Evolutionary conservation across 2,329 filamentous ascomycete genomes (phyloP), one percentile per base, ranked within the genome.

Genomic region (Claviceps sp.): DNA sequence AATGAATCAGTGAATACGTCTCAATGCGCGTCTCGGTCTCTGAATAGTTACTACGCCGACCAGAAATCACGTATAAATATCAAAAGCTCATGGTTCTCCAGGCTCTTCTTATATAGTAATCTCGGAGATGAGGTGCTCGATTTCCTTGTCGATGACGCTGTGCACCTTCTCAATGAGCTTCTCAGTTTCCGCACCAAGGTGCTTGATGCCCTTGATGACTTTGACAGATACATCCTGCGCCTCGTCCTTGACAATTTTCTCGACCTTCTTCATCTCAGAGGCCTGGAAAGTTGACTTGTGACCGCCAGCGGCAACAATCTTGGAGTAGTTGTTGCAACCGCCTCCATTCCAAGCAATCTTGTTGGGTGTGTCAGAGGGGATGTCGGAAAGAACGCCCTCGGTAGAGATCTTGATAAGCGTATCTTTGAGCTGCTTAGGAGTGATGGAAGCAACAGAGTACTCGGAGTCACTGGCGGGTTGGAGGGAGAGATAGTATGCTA

Each of bases 301-400:
- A 63, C 80, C 75, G 63, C 88, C 87, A 61, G 81, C 75, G 61
- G 81, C 72, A 57, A 95, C 71, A 63, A 96, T 95, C 62, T 86
- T 76, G 55, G 80, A 79, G 81, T 87, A 96, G 85, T 98, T 95
- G 74, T 79, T 83, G 66, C 81, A 86, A 65, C 93, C 93, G 73
- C 89, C 94, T 67, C 94, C 93, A 81, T 98, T 98, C 91, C 90
- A 98, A 70, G 91, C 91, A 57, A 98, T 89, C 66, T 95, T 77
- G 81, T 98, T 98, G 68, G 83, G 82, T 61, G 94, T 98, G 68
- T 87, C 83, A 49, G 74, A 76, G 58, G 91, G 91, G 50, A 98
- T 84, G 62, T 94, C 89, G 60, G 76, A 77, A 52, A 98, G 83
- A 59, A 81, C 80, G 65, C 77, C 85, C 63, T 81, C 70, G 56